Conservation (phyloP, 2,329 filamentous ascomycete species). For the Xylaria sp. region DNA sequence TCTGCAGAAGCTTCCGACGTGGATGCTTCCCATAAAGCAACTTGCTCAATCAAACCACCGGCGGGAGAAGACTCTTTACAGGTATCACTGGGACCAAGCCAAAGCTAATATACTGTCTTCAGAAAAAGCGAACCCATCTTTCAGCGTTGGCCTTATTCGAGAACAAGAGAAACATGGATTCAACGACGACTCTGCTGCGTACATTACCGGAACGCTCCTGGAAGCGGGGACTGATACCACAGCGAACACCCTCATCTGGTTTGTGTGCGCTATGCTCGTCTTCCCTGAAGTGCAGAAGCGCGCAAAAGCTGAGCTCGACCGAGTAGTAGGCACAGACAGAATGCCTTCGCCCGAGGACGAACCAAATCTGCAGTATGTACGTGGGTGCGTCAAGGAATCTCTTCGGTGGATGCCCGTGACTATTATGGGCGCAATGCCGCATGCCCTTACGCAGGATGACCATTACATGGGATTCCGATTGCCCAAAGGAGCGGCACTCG, state of each 20-base stretch:
- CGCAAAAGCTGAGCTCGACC: constrained; percentile 65
- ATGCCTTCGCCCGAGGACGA: constrained; percentile 62
- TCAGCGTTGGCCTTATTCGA: constrained; percentile 42
- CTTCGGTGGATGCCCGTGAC: constrained; percentile 61
- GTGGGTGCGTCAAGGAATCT: constrained; percentile 66
- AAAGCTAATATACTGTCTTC: constrained; percentile 18
- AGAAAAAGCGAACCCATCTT: constrained; percentile 39
- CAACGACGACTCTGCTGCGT: constrained; percentile 50
- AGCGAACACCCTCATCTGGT: constrained; percentile 58
- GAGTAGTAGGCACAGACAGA: constrained; percentile 59
- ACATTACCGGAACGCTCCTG: constrained; percentile 46
- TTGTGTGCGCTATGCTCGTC: constrained; percentile 60
- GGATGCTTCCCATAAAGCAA: constrained; percentile 23
- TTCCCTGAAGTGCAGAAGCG: constrained; percentile 61
- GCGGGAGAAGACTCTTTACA: constrained; percentile 27
- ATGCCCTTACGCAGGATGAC: constrained; percentile 57
- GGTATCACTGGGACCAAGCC: constrained; percentile 27
- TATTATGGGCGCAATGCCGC: constrained; percentile 53
- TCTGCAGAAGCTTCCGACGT: constrained; percentile 28
- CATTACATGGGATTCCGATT: constrained; percentile 57
- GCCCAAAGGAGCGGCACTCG: constrained; percentile 57
- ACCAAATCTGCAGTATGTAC: constrained; percentile 60
- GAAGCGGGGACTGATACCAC: constrained; percentile 56
- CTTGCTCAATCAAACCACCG: constrained; percentile 21
- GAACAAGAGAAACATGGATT: constrained; percentile 49